These are phyloP conservation scores for Saccharomycopsis schoenii DNA, from an alignment of 805 yeast species.

Conservation along the genomic window DNA sequence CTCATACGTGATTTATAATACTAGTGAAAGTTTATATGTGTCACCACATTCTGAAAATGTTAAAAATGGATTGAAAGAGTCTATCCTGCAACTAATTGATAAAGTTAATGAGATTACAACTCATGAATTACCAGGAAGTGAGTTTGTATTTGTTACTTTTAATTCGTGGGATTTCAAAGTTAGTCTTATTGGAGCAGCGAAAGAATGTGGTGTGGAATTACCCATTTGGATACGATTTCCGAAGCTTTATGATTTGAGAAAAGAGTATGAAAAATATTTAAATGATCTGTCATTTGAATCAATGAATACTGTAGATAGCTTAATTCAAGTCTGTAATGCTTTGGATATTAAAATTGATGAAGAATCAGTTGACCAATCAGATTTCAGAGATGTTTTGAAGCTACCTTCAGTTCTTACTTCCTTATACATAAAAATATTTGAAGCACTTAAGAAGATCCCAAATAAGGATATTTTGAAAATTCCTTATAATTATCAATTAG, in stretches of 20 bases:
- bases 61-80: not conserved
- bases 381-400: not conserved
- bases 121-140: not conserved
- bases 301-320: slow-evolving; percentile 17
- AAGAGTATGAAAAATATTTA: slow-evolving; percentile 62
- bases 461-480: not conserved
- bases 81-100: not conserved
- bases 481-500: not conserved
- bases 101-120: not conserved
- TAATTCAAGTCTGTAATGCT: slow-evolving; percentile 24
- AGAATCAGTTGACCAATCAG: not conserved
- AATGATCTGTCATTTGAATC: slow-evolving; percentile 29
- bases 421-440: slow-evolving; percentile 52
- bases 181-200: slow-evolving; percentile 69
- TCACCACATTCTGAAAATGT: not conserved
- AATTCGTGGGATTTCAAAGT: slow-evolving; percentile 66
- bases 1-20: not conserved
- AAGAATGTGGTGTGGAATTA: slow-evolving; percentile 60
- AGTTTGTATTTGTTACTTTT: slow-evolving; percentile 43
- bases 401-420: not conserved
- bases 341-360: slow-evolving; percentile 22
- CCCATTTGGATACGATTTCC: slow-evolving; percentile 74
- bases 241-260: slow-evolving; percentile 61
- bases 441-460: slow-evolving; percentile 27
- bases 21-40: not conserved